Evolutionary conservation across 371 early-diverging fungal species (phyloP).

Genomic region (Lichtheimia corymbifera): DNA sequence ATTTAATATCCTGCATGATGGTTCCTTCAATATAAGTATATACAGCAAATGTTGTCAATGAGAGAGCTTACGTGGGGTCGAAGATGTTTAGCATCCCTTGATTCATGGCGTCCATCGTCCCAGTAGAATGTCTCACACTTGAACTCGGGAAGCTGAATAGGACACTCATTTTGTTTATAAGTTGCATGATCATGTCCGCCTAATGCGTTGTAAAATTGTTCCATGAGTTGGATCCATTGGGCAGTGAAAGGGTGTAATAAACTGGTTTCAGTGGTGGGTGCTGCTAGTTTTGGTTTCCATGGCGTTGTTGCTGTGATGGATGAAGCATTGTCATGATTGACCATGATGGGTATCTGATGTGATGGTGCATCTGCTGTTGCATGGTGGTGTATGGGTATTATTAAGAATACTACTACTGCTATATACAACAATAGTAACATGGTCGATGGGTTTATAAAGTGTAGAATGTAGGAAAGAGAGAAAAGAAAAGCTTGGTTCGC

Average conservation of each 20-base stretch:
- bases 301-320: not conserved
- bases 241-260: slow-evolving; percentile 34
- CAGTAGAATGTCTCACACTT: slow-evolving; percentile 46
- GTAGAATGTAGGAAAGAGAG: no score
- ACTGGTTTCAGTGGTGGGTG: not conserved
- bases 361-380: not conserved
- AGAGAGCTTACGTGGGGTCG: slow-evolving; percentile 48
- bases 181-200: slow-evolving; percentile 31
- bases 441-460: no score
- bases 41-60: not conserved
- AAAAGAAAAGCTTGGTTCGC: no score
- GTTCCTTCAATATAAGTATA: not conserved
- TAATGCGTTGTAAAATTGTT: slow-evolving; percentile 48
- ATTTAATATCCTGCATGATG: slow-evolving; percentile 57
- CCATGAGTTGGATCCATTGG: slow-evolving; percentile 51
- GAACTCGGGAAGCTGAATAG: slow-evolving; percentile 43
- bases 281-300: not conserved
- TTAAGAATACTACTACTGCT: no score
- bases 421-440: no score
- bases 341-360: not conserved
- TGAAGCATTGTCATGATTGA: not conserved
- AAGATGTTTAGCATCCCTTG: slow-evolving; percentile 52
- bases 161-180: slow-evolving; percentile 29
- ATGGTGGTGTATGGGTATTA: not conserved
- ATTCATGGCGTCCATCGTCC: slow-evolving; percentile 34